A percentile compares a stretch with the other conserved stretches of the same genome.
These are phyloP conservation scores for Camellia sinensis DNA, from an alignment of 148 eudicot genomes.

Conservation along the genomic window DNA sequence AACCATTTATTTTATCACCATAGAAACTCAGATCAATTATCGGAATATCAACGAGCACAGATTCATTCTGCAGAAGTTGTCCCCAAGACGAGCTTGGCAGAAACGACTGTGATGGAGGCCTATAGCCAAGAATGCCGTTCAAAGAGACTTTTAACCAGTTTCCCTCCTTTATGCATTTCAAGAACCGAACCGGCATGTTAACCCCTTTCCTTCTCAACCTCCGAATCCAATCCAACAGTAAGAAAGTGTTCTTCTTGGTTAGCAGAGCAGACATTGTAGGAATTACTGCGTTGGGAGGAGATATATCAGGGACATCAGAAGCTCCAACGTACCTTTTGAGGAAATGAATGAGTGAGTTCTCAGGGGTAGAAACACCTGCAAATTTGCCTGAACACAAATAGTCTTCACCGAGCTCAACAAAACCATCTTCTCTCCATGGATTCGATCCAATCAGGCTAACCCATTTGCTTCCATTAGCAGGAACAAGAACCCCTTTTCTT, in stretches of 20 bases:
- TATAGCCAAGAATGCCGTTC: slow-evolving; percentile 37
- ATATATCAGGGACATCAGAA: slow-evolving; percentile 53
- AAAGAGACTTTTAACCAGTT: slow-evolving; percentile 52
- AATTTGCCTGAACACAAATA: slow-evolving; percentile 34
- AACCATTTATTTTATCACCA: slow-evolving; percentile 30
- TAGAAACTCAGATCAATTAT: slow-evolving; percentile 48
- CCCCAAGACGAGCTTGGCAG: slow-evolving; percentile 41
- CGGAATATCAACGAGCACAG: slow-evolving; percentile 53
- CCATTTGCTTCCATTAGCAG: slow-evolving; percentile 66
- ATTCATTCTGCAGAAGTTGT: slow-evolving; percentile 40
- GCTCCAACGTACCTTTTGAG: slow-evolving; percentile 34
- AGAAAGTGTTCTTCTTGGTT: slow-evolving; percentile 39
- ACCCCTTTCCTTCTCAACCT: slow-evolving; percentile 23
- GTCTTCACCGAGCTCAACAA: slow-evolving; percentile 49
- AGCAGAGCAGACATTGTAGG: slow-evolving; percentile 43
- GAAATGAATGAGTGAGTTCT: slow-evolving; percentile 33
- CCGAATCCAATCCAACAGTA: slow-evolving; percentile 60
- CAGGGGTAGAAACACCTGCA: slow-evolving; percentile 29
- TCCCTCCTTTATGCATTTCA: slow-evolving; percentile 42
- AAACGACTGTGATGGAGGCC: slow-evolving; percentile 57
- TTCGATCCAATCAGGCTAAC: slow-evolving; percentile 51
- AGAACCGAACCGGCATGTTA: slow-evolving; percentile 33
- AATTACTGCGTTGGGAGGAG: slow-evolving; percentile 49
- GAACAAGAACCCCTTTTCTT: slow-evolving; percentile 44
- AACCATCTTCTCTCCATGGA: slow-evolving; percentile 46